Base-by-base conservation (phyloP, 2,329 filamentous ascomycete species). In the Leptographium flavum region DNA sequence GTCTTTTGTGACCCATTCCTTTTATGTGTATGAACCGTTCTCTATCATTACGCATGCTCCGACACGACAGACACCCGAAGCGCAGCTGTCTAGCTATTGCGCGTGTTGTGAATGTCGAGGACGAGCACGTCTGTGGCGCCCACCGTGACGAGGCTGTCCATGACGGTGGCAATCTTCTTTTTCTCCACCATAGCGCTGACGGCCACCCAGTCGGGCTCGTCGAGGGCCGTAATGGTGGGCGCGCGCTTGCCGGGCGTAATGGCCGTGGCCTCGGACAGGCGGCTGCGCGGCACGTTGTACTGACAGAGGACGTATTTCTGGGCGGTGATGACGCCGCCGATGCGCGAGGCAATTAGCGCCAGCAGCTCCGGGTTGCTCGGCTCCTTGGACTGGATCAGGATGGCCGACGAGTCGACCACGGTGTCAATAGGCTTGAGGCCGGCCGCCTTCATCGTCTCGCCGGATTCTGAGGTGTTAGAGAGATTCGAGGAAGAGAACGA, bases 371-470 rank as follows among this genome's bases (percentile, higher is more conserved):
- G 76, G 63, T 94, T 85, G 49, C 82, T 84, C 5, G 88, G 81
- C 47, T 79, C 75, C 60, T 81, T 87, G 36, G 87, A 94, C 68
- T 90, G 90, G 70, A 98, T 88, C 47, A 98, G 74, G 40, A 95
- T 82, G 28, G 92, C 88, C 17, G 82, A 85, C 45, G 83, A 88
- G 47, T 87, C 80, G 43, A 95, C 74, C 23, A 98, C 87, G 3
- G 92, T 98, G 55, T 92, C 87, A 55, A 96, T 95, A 46, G 90
- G 82, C 66, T 87, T 88, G 42, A 98, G 74, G 22, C 92, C 92
- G 37, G 90, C 90, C 19, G 90, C 92, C 58, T 85, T 83, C 92
- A 98, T 98, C 0, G 92, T 98, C 65, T 96, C 90, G 46, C 92
- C 92, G 19, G 92, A 96, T 70, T 98, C 90, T 92, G 54, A 19